Percentiles rank a stretch among this genome's conserved stretches.
phyloP scores from a whole-genome alignment of 1,139 yeast genomes.

The Hyphopichia fennica region DNA sequence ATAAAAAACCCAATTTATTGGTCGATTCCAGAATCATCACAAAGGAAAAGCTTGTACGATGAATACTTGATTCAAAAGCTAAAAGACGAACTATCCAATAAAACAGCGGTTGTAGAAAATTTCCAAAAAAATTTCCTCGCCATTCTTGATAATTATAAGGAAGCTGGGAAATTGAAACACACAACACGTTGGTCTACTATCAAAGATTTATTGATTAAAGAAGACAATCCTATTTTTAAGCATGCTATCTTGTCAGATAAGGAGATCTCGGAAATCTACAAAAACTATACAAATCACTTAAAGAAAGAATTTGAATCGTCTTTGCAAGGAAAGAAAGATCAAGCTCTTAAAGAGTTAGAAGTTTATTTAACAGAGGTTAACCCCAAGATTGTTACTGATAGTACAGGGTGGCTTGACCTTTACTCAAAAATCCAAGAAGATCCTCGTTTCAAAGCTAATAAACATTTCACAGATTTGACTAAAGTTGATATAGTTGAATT shows the following conservation, averaged over 20 bases:
- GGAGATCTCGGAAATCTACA: constrained; percentile 53
- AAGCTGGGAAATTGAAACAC: constrained; percentile 43
- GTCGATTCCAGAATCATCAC: constrained; percentile 61
- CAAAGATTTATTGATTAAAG: constrained; percentile 44
- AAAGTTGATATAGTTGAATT: constrained; percentile 60
- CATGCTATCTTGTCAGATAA: constrained; percentile 62
- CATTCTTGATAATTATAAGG: constrained; percentile 41
- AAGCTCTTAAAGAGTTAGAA: constrained; percentile 54
- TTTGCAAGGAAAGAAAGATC: constrained; percentile 32
- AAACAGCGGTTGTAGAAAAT: constrained; percentile 51
- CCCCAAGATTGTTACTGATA: constrained; percentile 27
- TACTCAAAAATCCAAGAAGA: constrained; percentile 41
- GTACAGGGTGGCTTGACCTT: constrained; percentile 47
- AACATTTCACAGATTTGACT: constrained; percentile 52
- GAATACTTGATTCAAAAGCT: constrained; percentile 57
- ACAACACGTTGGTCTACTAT: constrained; percentile 70
- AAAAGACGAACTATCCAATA: constrained; percentile 54
- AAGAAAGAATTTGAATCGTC: constrained; percentile 35
- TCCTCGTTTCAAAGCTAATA: constrained; percentile 57
- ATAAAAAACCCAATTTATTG: constrained; percentile 68
- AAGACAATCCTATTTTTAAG: constrained; percentile 65
- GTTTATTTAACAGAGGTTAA: constrained; percentile 44
- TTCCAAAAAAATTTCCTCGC: constrained; percentile 55
- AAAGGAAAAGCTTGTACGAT: constrained; percentile 65
- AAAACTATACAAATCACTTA: constrained; percentile 47